Conservation (phyloP, 2,329 filamentous ascomycete genomes). For the Scortechinia acanthostroma region DNA sequence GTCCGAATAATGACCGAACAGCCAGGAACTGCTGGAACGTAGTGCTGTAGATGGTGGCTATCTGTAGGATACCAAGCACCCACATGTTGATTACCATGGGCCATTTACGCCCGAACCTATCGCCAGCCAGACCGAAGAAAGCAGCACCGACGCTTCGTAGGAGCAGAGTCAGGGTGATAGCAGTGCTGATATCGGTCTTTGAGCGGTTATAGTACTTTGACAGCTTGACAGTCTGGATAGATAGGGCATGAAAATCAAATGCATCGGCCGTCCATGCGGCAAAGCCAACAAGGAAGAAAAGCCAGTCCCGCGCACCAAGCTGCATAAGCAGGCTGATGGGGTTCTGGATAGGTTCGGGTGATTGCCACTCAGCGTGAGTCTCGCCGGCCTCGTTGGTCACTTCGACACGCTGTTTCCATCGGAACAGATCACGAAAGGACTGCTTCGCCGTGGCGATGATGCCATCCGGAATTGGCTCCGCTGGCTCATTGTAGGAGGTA, state of each 20-base stretch:
- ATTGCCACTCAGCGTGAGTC: conserved; percentile 59
- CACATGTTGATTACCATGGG: conserved; percentile 78
- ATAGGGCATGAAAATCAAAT: conserved; percentile 77
- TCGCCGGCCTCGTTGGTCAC: conserved; percentile 60
- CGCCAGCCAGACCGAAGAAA: conserved; percentile 69
- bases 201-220: conserved; percentile 47
- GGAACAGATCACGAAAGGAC: conserved; percentile 56
- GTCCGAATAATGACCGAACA: conserved; percentile 65
- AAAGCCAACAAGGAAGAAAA: conserved; percentile 71
- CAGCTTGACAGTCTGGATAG: conserved; percentile 71
- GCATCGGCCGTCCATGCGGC: conserved; percentile 74
- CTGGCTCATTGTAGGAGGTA: conserved; percentile 38
- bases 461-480: conserved; percentile 63
- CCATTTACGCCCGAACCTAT: conserved; percentile 77
- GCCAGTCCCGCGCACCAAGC: conserved; percentile 61
- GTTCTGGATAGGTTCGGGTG: conserved; percentile 60
- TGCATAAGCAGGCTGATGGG: conserved; percentile 63
- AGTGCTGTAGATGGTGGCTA: conserved; percentile 69
- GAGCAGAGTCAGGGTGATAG: conserved; percentile 70
- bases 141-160: conserved; percentile 71
- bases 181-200: conserved; percentile 66
- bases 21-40: conserved; percentile 72
- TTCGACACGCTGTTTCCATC: conserved; percentile 68
- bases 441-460: conserved; percentile 59
- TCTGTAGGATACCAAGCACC: conserved; percentile 56